Percentiles rank a stretch among this genome's conserved stretches.
phyloP scores from a whole-genome alignment of 2,329 filamentous ascomycete genomes.

The Sclerotinia trifoliorum region DNA sequence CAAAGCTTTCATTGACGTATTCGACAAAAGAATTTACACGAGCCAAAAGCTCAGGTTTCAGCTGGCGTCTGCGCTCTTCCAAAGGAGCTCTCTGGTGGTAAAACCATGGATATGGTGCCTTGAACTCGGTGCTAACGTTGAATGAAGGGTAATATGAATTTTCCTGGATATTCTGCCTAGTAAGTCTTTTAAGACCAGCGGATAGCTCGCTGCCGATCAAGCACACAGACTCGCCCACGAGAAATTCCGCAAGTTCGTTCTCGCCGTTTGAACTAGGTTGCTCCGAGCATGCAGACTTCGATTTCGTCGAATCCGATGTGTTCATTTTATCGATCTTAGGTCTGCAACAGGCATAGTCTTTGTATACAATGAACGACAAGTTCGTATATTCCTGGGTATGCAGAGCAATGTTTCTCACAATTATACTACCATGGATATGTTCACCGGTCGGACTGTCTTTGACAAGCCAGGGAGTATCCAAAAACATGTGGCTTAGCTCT shows the following conservation, averaged over 20 bases:
- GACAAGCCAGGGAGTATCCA: slow-evolving; percentile 19
- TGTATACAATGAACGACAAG: slow-evolving; percentile 19
- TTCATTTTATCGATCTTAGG: neutral
- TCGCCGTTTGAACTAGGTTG: neutral
- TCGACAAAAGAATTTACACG: slow-evolving; percentile 22
- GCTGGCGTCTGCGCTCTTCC: slow-evolving; percentile 20
- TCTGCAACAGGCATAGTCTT: slow-evolving; percentile 18
- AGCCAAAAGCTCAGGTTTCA: slow-evolving; percentile 21
- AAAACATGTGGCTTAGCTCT: slow-evolving; percentile 12
- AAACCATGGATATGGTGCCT: slow-evolving; percentile 22
- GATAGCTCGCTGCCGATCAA: slow-evolving; percentile 19
- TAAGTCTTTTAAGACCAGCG: slow-evolving; percentile 21
- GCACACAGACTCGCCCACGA: slow-evolving; percentile 12
- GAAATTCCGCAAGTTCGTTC: slow-evolving; percentile 4
- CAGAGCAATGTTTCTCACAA: slow-evolving; percentile 16
- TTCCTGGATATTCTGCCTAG: slow-evolving; percentile 21
- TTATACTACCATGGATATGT: slow-evolving; percentile 19
- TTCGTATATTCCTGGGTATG: slow-evolving; percentile 17
- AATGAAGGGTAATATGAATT: slow-evolving; percentile 21
- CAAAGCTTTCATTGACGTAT: slow-evolving; percentile 21
- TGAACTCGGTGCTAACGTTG: slow-evolving; percentile 20
- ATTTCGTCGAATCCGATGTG: neutral
- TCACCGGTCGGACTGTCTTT: neutral
- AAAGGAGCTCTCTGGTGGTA: slow-evolving; percentile 21
- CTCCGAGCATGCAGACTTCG: neutral